Conservation (phyloP, 1,284 basidiomycete genomes). For the Sphaerobolus stellatus region DNA sequence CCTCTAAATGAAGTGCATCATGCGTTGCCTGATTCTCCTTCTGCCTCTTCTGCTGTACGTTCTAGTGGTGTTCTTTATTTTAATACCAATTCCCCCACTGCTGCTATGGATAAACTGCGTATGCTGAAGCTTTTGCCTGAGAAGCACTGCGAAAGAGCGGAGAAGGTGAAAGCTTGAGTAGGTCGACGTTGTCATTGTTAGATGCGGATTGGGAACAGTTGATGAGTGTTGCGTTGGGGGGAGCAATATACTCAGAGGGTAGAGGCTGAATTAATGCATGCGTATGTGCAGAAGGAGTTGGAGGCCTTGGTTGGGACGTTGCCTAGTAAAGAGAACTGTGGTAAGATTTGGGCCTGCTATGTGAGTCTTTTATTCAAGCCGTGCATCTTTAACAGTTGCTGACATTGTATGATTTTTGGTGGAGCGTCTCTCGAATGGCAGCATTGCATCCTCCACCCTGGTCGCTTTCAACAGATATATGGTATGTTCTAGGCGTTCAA, state of each 20-base stretch:
- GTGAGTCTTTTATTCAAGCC: conserved; percentile 6
- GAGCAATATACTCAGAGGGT: conserved; percentile 2
- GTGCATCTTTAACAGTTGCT: neutral
- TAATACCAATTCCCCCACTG: too few species aligned
- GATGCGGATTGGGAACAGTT: conserved; percentile 10
- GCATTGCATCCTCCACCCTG: conserved; percentile 14
- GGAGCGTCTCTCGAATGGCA: conserved; percentile 12
- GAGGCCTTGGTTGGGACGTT: conserved; percentile 1
- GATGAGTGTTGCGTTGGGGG: conserved; percentile 4
- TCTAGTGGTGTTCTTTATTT: too few species aligned
- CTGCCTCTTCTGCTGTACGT: too few species aligned
- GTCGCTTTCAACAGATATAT: conserved; percentile 12
- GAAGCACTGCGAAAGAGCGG: conserved; percentile 2
- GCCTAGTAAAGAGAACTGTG: conserved; percentile 3
- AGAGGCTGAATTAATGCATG: conserved; percentile 1
- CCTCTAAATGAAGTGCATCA: neutral
- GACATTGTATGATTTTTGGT: neutral
- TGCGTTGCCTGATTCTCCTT: neutral
- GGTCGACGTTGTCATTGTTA: conserved; percentile 2
- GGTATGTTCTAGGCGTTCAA: conserved; percentile 10
- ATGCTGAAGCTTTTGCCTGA: conserved; percentile 2
- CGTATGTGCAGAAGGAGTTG: conserved; percentile 3
- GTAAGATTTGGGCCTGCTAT: conserved; percentile 12
- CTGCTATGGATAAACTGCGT: neutral
- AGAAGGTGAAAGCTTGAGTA: neutral